Base-by-base conservation (phyloP, 345 rosid species). In the Raphanus raphanistrum region DNA sequence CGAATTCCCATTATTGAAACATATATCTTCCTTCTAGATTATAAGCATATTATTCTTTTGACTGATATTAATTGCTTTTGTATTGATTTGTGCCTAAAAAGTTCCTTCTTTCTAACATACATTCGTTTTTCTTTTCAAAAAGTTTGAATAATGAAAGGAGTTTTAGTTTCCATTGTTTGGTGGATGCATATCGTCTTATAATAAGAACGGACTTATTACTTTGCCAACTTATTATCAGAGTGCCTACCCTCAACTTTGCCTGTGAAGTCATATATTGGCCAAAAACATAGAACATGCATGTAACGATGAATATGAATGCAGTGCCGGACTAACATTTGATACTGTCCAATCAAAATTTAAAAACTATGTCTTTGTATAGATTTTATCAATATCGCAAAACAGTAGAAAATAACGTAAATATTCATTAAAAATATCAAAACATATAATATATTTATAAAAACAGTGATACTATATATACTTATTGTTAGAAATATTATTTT, bases 81-180 rank as follows among this genome's bases (percentile, higher is more conserved):
- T 72, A 59, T 67, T 28, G 73, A 78, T 78, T 79, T 78, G 45
- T 79, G 65, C 70, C 82, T 73, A 67, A 60, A 73, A 79, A 61
- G 73, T 55, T 35, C 55, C 57, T 61, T 72, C 70, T 73, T 73
- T 79, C 64, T 59, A 48, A 66, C 69, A 72, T 72, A 66, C 63
- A 79, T 79, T 79, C 82, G 48, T 35, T 73, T 65, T 60, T 38
- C 64, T 73, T 72, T 79, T 35, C 65, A 16, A 66, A 73, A 50
- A 67, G 48, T 16, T 60, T 57, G 28, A 31, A 15, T 36, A 9
- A 57, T 21, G 1, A 72, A 67, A 79, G 27, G 69, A 60, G 64
- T 79, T 73, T 48, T 63, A 63, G 50, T 73, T 73, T 79, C 69
- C 12, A 71, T 78, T 58, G 45, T 31, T 9, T 78, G 68, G 5